These are phyloP conservation scores for Desmodesmus armatus DNA, from an alignment of 139 green algal species.

Conservation along the genomic window DNA sequence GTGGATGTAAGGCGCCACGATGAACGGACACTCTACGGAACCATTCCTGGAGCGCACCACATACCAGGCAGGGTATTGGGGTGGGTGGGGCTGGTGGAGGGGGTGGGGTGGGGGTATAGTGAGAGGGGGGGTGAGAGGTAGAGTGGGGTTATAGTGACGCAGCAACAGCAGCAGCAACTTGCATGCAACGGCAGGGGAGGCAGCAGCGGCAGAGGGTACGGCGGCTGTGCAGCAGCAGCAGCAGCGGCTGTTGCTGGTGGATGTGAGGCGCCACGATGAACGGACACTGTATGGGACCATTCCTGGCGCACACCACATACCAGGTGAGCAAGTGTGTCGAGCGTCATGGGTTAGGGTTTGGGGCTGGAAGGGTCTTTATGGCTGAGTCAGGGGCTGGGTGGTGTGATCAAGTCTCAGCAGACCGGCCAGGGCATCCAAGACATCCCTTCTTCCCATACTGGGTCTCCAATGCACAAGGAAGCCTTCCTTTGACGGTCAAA, in stretches of 20 bases:
- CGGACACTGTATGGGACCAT: slow-evolving; percentile 81
- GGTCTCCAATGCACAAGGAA: too few species aligned
- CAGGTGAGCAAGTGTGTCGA: slow-evolving; percentile 22
- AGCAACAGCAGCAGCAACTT: neutral
- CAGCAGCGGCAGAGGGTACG: neutral
- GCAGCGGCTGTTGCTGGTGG: slow-evolving; percentile 47
- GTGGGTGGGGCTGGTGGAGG: neutral
- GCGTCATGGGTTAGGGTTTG: too few species aligned
- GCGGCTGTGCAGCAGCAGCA: neutral
- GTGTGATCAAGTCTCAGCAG: too few species aligned
- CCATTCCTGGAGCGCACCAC: slow-evolving; percentile 65
- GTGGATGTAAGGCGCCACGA: slow-evolving; percentile 83
- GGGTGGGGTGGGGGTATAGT: too few species aligned
- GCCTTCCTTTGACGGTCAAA: too few species aligned
- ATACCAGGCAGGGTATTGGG: slow-evolving; percentile 54
- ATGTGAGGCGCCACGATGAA: slow-evolving; percentile 84
- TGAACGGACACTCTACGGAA: slow-evolving; percentile 81
- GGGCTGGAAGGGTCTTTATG: too few species aligned
- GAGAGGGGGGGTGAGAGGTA: too few species aligned
- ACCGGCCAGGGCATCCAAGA: too few species aligned
- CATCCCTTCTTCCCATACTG: too few species aligned
- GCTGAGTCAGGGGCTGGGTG: too few species aligned
- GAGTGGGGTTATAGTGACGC: neutral
- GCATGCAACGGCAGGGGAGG: neutral
- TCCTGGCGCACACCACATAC: slow-evolving; percentile 56